phyloP scores from a whole-genome alignment of 2,329 filamentous ascomycete genomes.

The Ophiocordyceps camponoti-rufipedis region DNA sequence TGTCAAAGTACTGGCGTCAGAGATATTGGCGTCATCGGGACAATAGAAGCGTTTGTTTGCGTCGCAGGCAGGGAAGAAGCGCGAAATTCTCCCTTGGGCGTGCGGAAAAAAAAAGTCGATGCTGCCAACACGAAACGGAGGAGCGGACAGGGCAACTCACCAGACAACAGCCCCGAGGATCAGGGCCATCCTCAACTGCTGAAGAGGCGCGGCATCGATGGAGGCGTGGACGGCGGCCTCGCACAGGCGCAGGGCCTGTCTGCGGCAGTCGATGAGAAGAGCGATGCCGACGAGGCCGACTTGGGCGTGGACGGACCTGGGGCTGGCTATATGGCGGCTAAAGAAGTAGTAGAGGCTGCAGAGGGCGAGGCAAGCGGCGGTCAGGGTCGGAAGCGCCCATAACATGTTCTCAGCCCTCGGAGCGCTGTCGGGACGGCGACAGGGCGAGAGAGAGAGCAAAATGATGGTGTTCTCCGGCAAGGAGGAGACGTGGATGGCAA shows the following conservation, averaged over 20 bases:
- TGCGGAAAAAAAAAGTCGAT: slow-evolving; percentile 1
- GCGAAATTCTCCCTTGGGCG: not conserved
- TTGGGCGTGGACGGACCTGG: slow-evolving; percentile 9
- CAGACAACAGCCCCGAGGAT: slow-evolving; percentile 33
- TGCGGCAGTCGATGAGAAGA: slow-evolving; percentile 15
- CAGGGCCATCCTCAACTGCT: slow-evolving; percentile 36
- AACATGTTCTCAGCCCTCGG: slow-evolving; percentile 21
- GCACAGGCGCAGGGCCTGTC: slow-evolving; percentile 11
- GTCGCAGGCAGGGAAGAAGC: not conserved
- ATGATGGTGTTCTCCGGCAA: slow-evolving; percentile 1
- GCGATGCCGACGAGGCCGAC: slow-evolving; percentile 13
- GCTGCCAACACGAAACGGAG: not conserved
- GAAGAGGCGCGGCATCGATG: slow-evolving; percentile 26
- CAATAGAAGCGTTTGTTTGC: not conserved
- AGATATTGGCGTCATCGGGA: not conserved
- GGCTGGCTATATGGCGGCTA: slow-evolving; percentile 13
- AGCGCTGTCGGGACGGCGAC: slow-evolving; percentile 2
- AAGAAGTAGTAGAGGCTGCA: slow-evolving; percentile 19
- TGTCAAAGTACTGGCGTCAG: slow-evolving; percentile 14
- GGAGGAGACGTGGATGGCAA: not conserved
- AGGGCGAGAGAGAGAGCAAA: slow-evolving; percentile 1
- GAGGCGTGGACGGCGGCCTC: slow-evolving; percentile 13
- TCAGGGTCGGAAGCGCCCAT: slow-evolving; percentile 23
- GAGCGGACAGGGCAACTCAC: slow-evolving; percentile 17
- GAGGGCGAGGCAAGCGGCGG: slow-evolving; percentile 19